These are phyloP conservation scores for Dendryphion nanum DNA, from an alignment of 2,329 filamentous ascomycete species.

Conservation along the genomic window DNA sequence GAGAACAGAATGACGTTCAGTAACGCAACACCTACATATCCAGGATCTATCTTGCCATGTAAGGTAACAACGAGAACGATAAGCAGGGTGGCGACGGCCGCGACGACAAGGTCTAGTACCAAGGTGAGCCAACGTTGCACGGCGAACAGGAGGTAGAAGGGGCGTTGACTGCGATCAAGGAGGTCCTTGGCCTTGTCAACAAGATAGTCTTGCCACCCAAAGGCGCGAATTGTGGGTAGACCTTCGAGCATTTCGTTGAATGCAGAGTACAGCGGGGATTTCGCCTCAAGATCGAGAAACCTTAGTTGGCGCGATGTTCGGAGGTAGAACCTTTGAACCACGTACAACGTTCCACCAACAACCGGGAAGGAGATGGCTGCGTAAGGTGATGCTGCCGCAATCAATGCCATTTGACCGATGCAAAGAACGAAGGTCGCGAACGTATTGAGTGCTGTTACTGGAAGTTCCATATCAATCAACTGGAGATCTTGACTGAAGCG, in stretches of 20 bases:
- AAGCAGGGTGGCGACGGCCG: slow-evolving; percentile 39
- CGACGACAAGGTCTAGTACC: slow-evolving; percentile 42
- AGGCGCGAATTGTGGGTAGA: slow-evolving; percentile 52
- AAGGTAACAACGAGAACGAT: slow-evolving; percentile 32
- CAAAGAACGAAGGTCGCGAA: slow-evolving; percentile 35
- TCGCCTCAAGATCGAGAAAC: slow-evolving; percentile 54
- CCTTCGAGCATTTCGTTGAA: slow-evolving; percentile 53
- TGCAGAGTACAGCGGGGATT: slow-evolving; percentile 51
- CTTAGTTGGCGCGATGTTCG: slow-evolving; percentile 50
- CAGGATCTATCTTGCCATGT: slow-evolving; percentile 44
- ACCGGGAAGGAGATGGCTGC: slow-evolving; percentile 42
- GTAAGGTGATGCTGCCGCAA: slow-evolving; percentile 41
- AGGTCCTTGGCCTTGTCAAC: slow-evolving; percentile 36
- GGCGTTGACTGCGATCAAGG: slow-evolving; percentile 43
- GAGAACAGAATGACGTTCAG: slow-evolving; percentile 56
- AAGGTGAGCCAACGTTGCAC: slow-evolving; percentile 47
- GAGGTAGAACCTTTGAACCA: slow-evolving; percentile 48
- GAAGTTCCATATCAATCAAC: slow-evolving; percentile 47
- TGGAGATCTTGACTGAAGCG: slow-evolving; percentile 50
- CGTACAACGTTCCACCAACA: slow-evolving; percentile 37
- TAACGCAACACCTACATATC: slow-evolving; percentile 54
- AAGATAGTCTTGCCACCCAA: slow-evolving; percentile 46
- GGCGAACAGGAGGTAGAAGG: slow-evolving; percentile 47
- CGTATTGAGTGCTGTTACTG: slow-evolving; percentile 32
- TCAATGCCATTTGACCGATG: slow-evolving; percentile 35